Evolutionary conservation across 2,329 filamentous ascomycete genomes (phyloP).

Genomic region (Atkinsonella texensis): DNA sequence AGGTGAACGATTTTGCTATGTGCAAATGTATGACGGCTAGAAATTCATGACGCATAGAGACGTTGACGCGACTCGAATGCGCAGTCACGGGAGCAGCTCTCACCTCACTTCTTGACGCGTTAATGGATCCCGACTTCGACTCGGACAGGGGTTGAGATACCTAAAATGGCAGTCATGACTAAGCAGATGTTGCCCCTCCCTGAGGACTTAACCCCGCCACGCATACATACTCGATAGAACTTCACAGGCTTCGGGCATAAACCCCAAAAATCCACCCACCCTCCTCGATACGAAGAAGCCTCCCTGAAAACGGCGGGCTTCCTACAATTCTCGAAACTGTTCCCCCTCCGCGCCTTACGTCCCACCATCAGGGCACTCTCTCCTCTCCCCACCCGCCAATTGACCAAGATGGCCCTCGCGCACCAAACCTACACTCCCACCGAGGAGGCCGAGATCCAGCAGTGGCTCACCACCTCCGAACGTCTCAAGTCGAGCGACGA

Average conservation of each 20-base stretch:
- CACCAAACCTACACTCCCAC: slow-evolving; percentile 59
- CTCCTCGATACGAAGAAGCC: slow-evolving; percentile 4
- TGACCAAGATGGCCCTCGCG: slow-evolving; percentile 53
- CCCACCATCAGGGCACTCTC: slow-evolving; percentile 22
- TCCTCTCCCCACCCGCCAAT: slow-evolving; percentile 19
- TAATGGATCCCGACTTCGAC: not conserved
- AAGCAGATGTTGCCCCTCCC: slow-evolving; percentile 3
- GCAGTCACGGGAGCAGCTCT: slow-evolving; percentile 21
- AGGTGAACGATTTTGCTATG: not conserved
- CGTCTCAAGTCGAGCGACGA: slow-evolving; percentile 47
- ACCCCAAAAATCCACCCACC: not conserved
- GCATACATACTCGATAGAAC: no score
- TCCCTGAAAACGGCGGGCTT: slow-evolving; percentile 3
- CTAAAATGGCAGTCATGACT: not conserved
- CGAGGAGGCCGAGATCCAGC: slow-evolving; percentile 77
- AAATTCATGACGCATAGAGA: slow-evolving; percentile 16
- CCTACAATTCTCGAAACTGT: slow-evolving; percentile 26
- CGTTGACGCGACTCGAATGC: slow-evolving; percentile 20
- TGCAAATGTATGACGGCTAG: not conserved
- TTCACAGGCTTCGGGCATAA: not conserved
- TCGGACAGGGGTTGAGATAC: not conserved
- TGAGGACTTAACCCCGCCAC: no score
- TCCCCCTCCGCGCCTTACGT: slow-evolving; percentile 27
- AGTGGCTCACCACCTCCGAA: slow-evolving; percentile 73
- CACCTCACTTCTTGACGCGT: slow-evolving; percentile 1